These are phyloP conservation scores for Apostasia shenzhenica DNA, from an alignment of 106 monocot species.

Conservation along the genomic window DNA sequence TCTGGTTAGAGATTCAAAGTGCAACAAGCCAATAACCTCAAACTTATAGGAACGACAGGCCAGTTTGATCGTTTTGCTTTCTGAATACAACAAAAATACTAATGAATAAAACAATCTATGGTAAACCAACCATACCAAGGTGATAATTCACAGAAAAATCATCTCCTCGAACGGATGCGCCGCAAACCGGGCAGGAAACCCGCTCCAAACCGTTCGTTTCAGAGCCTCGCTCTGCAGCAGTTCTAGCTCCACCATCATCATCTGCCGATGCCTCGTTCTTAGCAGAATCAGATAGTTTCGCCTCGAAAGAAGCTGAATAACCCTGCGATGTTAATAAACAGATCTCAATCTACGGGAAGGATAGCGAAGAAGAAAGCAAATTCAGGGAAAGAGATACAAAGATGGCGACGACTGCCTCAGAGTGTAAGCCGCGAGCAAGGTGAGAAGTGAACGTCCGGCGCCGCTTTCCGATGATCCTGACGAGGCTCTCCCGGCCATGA, in stretches of 20 bases:
- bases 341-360: no score
- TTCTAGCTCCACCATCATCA: neutral
- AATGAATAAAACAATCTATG: no score
- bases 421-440: constrained; percentile 15
- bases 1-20: no score
- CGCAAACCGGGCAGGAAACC: constrained; percentile 73
- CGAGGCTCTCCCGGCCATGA: constrained; percentile 61
- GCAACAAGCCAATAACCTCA: no score
- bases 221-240: neutral
- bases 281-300: neutral
- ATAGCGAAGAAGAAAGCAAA: neutral
- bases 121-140: constrained; percentile 39
- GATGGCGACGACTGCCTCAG: neutral
- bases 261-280: neutral
- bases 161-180: constrained; percentile 33
- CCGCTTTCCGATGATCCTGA: constrained; percentile 81
- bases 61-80: no score
- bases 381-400: neutral
- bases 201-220: constrained; percentile 10
- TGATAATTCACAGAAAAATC: constrained; percentile 56
- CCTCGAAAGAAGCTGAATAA: neutral
- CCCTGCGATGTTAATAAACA: neutral
- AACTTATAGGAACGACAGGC: no score
- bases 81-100: no score
- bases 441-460: constrained; percentile 35